Base-by-base conservation (phyloP, 2,329 filamentous ascomycete species). In the Talaromyces piceae region DNA sequence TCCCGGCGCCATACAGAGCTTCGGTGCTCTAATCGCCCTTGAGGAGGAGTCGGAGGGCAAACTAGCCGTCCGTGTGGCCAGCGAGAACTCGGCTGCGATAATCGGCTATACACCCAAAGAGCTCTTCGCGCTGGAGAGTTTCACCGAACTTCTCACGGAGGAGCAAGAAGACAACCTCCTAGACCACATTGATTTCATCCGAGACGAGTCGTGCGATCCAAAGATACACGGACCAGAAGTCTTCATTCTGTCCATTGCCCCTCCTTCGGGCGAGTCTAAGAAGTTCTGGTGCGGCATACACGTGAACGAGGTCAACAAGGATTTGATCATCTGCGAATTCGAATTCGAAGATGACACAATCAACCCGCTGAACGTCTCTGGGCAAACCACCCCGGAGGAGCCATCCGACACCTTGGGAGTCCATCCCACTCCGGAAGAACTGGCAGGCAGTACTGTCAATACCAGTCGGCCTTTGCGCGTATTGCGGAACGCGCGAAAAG, bases 281-380 rank as follows among this genome's bases (percentile, higher is more conserved):
- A 93, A 91, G 63, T 70, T 95, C 2, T 95, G 90, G 90, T 94
- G 88, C 65, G 89, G 88, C 6, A 84, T 93, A 58, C 90, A 95
- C 61, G 78, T 87, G 51, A 87, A 84, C 47, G 77, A 83, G 1
- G 70, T 74, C 1, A 82, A 89, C 56, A 79, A 82, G 0, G 80
- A 87, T 43, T 67, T 91, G 22, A 74, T 95, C 25, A 86, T 95
- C 8, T 94, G 88, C 73, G 90, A 95, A 62, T 91, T 95, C 52
- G 90, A 95, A 64, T 68, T 89, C 2, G 88, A 95, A 63, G 86
- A 95, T 55, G 88, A 94, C 56, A 67, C 74, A 0, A 66, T 79
- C 4, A 80, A 84, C 59, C 88, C 88, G 1, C 69, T 91, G 5
- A 80, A 84, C 1, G 83, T 86, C 2, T 3, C 67, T 2, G 72